phyloP scores from a whole-genome alignment of 2,329 filamentous ascomycete genomes.

The Gaeumannomyces tritici region DNA sequence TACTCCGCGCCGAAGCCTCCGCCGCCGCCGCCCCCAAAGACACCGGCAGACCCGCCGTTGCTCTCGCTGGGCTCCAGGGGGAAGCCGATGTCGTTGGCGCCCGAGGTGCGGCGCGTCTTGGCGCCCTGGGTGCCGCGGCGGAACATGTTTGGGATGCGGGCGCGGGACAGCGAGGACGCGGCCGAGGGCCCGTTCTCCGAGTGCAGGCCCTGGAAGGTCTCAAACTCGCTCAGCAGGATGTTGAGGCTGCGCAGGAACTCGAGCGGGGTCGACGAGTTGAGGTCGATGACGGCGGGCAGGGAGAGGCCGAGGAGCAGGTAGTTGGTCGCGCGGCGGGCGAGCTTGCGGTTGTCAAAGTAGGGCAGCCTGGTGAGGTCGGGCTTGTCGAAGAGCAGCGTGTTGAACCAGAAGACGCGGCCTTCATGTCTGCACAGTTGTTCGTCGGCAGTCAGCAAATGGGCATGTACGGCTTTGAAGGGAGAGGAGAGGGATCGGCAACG shows the following conservation, averaged over 20 bases:
- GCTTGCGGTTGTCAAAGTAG: constrained; percentile 74
- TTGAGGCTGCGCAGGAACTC: constrained; percentile 87
- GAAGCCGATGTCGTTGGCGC: constrained; percentile 26
- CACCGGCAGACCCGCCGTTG: constrained; percentile 15
- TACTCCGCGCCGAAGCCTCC: constrained; percentile 10
- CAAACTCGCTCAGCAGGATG: constrained; percentile 80
- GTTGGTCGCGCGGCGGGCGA: constrained; percentile 84
- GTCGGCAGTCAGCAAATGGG: neutral
- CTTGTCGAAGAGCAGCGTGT: constrained; percentile 86
- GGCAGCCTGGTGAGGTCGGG: constrained; percentile 71
- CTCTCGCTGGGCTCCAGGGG: constrained; percentile 17
- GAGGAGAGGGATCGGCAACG: constrained; percentile 23
- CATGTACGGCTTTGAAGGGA: neutral
- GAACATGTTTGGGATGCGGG: constrained; percentile 76
- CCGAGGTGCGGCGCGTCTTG: constrained; percentile 47
- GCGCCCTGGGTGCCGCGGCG: constrained; percentile 50
- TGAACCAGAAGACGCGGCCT: constrained; percentile 95
- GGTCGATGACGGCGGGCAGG: constrained; percentile 79
- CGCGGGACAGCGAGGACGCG: constrained; percentile 58
- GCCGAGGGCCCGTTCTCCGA: constrained; percentile 63
- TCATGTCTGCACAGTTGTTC: constrained; percentile 58
- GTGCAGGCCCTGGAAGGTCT: constrained; percentile 83
- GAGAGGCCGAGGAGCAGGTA: constrained; percentile 89
- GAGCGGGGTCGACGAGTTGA: constrained; percentile 67
- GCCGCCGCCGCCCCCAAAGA: constrained; percentile 11